Evolutionary conservation across 2,329 filamentous ascomycete species (phyloP), one percentile per base, ranked within the genome.

Genomic region (Penicillium concentricum): DNA sequence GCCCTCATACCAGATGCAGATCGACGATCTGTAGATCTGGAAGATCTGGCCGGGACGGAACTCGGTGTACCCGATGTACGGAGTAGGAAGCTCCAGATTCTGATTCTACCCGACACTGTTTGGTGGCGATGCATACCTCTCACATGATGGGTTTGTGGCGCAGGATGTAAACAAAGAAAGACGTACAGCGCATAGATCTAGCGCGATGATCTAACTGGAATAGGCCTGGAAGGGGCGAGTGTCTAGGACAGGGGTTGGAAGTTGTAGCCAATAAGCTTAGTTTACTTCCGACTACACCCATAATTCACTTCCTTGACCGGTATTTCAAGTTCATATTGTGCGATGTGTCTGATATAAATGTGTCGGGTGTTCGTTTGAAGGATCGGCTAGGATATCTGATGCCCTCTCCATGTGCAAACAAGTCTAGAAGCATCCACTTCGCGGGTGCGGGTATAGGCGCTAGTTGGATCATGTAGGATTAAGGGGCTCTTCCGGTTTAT

Each of bases 111-210:
- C 6, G 5, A 12, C 20, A 24, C 44, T 24, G 35, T 50, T 43
- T 35, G 10, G 51, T 49, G 28, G 16, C 5, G 6, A 34, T 35
- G 37, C 45, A 42, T 42, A 34, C 16, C 32, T 6, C 8, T 16
- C 28, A 10, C 20, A 26, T 42, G 10, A 42, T 12, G 13, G 28
- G 28, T 4, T n/a, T 24, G 20, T 43, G 45, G 52, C 37, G 52
- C 8, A 37, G 37, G 37, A 37, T 7, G 38, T 28, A 43, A 51
- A 55, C 52, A 55, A 55, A 43, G 51, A 41, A 47, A 53, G 43
- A 54, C 9, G 7, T 20, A 41, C 13, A 30, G 30, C 28, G 16
- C 28, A 30, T 18, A 20, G 37, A 54, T 54, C 28, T 35, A 45
- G 4, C 13, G 45, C 13, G 30, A 39, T 35, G 22, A 15, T 22